These are phyloP conservation scores for Onygenales sp. DNA, from an alignment of 2,329 filamentous ascomycete species.

Conservation along the genomic window DNA sequence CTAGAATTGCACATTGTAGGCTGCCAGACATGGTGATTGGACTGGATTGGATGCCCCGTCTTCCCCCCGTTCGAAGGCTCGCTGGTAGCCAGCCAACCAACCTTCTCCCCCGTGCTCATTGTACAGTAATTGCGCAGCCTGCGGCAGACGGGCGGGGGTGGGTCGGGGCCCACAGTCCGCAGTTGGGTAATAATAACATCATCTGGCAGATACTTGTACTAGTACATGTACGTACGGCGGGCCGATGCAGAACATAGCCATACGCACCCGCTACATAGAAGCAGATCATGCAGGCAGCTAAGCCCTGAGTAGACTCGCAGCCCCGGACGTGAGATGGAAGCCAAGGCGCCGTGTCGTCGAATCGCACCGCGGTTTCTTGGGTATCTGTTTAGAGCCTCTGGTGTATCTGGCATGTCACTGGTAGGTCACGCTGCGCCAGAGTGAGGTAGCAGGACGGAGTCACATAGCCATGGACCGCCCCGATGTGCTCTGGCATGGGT, in stretches of 20 bases:
- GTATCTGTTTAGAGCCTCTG: not conserved
- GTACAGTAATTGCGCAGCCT: too few species aligned
- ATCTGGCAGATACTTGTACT: not conserved
- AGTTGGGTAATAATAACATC: too few species aligned
- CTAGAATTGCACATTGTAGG: too few species aligned
- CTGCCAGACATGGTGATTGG: too few species aligned
- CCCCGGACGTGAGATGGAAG: not conserved
- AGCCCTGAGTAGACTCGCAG: not conserved
- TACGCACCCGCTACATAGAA: not conserved
- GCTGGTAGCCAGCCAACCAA: too few species aligned
- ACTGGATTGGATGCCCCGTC: too few species aligned
- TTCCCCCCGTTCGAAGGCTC: too few species aligned
- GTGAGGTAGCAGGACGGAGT: not conserved
- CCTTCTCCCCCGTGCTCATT: too few species aligned
- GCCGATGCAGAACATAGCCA: not conserved
- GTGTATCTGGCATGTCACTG: too few species aligned
- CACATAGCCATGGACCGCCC: not conserved
- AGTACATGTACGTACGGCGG: not conserved
- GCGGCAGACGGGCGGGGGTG: too few species aligned
- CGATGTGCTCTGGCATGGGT: not conserved
- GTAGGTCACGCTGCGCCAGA: not conserved
- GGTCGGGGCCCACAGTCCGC: too few species aligned
- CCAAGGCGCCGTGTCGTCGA: not conserved
- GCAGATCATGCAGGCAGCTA: not conserved
- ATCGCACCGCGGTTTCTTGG: not conserved